Conservation (phyloP, 345 rosid species). For the Odontarrhena argentea region DNA sequence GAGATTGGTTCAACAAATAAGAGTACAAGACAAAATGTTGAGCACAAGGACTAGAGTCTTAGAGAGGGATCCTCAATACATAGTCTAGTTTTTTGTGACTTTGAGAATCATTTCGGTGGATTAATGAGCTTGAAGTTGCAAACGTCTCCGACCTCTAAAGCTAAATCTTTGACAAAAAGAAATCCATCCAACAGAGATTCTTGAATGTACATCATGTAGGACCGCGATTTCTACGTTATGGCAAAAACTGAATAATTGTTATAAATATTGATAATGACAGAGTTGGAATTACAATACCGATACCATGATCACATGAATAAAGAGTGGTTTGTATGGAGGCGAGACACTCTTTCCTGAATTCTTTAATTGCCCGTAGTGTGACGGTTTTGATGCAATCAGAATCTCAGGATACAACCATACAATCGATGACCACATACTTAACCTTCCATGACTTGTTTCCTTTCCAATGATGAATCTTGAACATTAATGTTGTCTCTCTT, state of each 20-base stretch:
- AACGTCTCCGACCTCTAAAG: conserved; percentile 33
- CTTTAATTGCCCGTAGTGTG: too few species aligned
- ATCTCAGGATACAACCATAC: too few species aligned
- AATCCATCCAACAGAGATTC: conserved; percentile 35
- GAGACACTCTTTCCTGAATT: too few species aligned
- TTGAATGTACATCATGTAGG: conserved; percentile 18
- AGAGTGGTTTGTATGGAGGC: too few species aligned
- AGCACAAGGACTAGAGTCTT: not conserved
- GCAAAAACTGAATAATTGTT: too few species aligned
- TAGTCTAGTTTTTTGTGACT: not conserved
- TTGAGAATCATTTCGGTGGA: conserved; percentile 28
- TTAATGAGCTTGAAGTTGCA: conserved; percentile 28
- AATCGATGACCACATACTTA: conserved; percentile 1
- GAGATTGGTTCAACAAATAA: not conserved
- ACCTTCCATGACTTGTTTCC: conserved; percentile 28
- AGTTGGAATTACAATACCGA: too few species aligned
- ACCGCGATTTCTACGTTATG: too few species aligned
- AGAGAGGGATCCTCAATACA: not conserved
- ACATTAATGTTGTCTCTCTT: conserved; percentile 2
- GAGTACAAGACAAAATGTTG: not conserved
- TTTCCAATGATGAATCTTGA: conserved; percentile 11
- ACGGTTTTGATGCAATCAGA: too few species aligned
- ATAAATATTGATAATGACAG: too few species aligned
- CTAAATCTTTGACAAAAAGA: conserved; percentile 16
- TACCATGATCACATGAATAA: too few species aligned